Conservation (phyloP, 179 eudicot species). For the Vitellaria paradoxa region DNA sequence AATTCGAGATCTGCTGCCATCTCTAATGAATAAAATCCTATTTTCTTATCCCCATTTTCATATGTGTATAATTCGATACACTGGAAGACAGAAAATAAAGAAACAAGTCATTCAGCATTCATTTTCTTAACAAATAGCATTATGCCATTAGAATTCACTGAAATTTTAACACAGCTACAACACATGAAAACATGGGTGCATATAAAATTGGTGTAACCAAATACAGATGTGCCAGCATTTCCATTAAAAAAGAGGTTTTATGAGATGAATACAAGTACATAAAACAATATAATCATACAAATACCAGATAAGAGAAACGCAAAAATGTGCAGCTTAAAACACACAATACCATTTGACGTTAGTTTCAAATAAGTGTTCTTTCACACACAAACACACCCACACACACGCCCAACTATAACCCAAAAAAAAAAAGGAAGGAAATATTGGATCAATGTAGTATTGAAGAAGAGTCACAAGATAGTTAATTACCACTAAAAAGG, state of each 20-base stretch:
- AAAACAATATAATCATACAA: background rate
- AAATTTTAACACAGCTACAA: background rate
- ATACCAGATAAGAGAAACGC: background rate
- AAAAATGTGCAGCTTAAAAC: background rate
- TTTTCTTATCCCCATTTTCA: conserved; percentile 57
- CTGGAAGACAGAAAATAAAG: conserved; percentile 38
- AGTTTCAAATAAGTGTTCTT: too few species aligned
- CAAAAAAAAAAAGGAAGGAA: background rate
- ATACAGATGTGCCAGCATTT: background rate
- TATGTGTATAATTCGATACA: conserved; percentile 75
- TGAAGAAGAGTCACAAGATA: background rate
- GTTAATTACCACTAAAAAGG: conserved; percentile 63
- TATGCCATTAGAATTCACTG: background rate
- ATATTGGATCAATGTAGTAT: background rate
- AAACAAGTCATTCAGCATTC: conserved; percentile 5
- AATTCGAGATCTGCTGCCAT: conserved; percentile 92
- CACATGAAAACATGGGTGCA: background rate
- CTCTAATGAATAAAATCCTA: conserved; percentile 84
- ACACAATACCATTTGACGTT: background rate
- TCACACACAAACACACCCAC: too few species aligned
- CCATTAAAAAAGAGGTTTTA: background rate
- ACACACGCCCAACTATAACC: too few species aligned
- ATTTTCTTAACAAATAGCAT: background rate
- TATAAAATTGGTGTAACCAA: background rate
- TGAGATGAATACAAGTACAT: background rate